Evolutionary conservation across 441 rosid genomes (phyloP).

Genomic region (Theobroma grandiflorum): DNA sequence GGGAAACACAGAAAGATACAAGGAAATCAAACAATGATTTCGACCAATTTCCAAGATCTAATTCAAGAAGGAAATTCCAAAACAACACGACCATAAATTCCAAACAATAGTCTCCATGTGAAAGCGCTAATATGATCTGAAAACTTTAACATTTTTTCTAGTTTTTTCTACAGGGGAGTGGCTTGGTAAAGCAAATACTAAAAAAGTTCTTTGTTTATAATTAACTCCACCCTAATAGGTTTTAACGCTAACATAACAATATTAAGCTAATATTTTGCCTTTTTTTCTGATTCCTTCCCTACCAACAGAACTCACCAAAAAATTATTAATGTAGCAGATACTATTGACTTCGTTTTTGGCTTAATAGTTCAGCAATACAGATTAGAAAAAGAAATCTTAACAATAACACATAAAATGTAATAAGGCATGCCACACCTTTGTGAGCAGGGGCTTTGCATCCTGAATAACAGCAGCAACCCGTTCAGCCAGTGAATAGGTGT

Average conservation of each 20-base stretch:
- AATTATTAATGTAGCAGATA: neutral
- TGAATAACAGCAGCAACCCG: conserved; percentile 82
- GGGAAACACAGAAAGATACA: neutral
- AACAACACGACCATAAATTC: neutral
- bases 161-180: neutral
- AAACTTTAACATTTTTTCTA: neutral
- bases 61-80: neutral
- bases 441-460: conserved; percentile 87
- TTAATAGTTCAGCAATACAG: neutral
- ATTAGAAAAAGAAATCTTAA: neutral
- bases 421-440: conserved; percentile 69
- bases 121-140: conserved; percentile 1
- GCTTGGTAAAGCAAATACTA: neutral
- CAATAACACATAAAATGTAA: conserved; percentile 18
- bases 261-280: neutral
- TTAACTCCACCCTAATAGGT: neutral
- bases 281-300: neutral
- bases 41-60: neutral
- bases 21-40: neutral
- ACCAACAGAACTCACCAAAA: neutral
- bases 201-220: neutral
- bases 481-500: conserved; percentile 71
- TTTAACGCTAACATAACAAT: neutral
- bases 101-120: neutral
- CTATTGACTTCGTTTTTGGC: neutral